phyloP scores from a whole-genome alignment of 352 stramenopile species.

The Detonula confervacea region DNA sequence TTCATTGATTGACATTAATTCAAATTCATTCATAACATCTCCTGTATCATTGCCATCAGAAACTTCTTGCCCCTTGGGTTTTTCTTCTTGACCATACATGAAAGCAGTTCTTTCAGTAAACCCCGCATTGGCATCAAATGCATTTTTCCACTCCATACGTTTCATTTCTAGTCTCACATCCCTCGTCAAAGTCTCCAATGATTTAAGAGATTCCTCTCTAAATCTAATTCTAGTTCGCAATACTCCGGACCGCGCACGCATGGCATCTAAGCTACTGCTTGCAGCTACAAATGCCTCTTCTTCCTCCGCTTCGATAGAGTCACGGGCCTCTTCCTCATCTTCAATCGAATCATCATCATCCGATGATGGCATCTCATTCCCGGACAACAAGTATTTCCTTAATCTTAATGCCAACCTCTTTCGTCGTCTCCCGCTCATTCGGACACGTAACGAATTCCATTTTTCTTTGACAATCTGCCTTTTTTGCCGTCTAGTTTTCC shows the following conservation, averaged over 20 bases:
- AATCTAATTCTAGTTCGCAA: conserved; percentile 54
- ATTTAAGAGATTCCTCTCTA: conserved; percentile 19
- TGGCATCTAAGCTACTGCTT: conserved; percentile 39
- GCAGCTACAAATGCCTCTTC: not conserved
- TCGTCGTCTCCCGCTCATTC: not conserved
- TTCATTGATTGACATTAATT: conserved; percentile 31
- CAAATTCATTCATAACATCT: conserved; percentile 42
- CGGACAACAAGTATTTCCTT: not conserved
- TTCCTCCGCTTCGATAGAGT: not conserved
- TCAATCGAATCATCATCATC: not conserved
- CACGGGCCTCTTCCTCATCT: not conserved
- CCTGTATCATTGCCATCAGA: conserved; percentile 6
- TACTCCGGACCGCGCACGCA: conserved; percentile 51
- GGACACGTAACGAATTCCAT: conserved; percentile 2
- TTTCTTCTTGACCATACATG: conserved; percentile 25
- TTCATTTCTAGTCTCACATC: conserved; percentile 24
- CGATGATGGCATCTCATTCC: not conserved
- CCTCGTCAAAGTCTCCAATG: conserved; percentile 26
- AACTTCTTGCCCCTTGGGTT: conserved; percentile 5
- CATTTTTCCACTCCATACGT: conserved; percentile 17
- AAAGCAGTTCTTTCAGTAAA: conserved; percentile 17
- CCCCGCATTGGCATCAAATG: too few relatives aligned
- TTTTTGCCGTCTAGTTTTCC: not conserved
- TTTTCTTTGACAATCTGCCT: conserved; percentile 6
- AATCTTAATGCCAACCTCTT: conserved; percentile 14